phyloP scores from a whole-genome alignment of 768 basidiomycete genomes.

The Calvatia gigantea region DNA sequence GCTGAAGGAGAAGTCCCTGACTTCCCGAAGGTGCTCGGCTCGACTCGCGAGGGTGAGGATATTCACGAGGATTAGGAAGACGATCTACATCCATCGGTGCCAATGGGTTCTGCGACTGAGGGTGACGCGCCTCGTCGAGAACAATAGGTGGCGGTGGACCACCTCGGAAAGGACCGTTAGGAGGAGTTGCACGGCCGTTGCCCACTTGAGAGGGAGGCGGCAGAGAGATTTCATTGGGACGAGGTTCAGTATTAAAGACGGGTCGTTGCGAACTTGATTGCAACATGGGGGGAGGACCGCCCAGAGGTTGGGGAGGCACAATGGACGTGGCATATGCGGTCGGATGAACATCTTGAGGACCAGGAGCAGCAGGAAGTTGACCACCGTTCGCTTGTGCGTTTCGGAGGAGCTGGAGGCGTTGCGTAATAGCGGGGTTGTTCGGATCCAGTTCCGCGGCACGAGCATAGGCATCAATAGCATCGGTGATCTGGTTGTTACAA shows the following conservation, averaged over 20 bases:
- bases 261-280: slow-evolving; percentile 50
- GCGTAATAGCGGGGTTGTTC: slow-evolving; percentile 74
- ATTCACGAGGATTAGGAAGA: slow-evolving; percentile 53
- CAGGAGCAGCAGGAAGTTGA: slow-evolving; percentile 81
- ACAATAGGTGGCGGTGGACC: slow-evolving; percentile 82
- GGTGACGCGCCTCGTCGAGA: slow-evolving; percentile 70
- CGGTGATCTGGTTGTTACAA: slow-evolving; percentile 98
- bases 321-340: slow-evolving; percentile 86
- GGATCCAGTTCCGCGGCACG: slow-evolving; percentile 95
- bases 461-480: slow-evolving; percentile 98
- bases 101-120: slow-evolving; percentile 62
- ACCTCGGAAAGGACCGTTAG: slow-evolving; percentile 70
- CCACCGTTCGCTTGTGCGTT: slow-evolving; percentile 75
- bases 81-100: slow-evolving; percentile 80
- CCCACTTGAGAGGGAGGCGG: slow-evolving; percentile 57
- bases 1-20: slow-evolving; percentile 60
- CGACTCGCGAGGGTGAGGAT: slow-evolving; percentile 45
- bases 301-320: slow-evolving; percentile 65
- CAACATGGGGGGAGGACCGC: slow-evolving; percentile 64
- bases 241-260: slow-evolving; percentile 63
- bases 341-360: slow-evolving; percentile 94
- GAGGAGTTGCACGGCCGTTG: slow-evolving; percentile 41
- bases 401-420: slow-evolving; percentile 74
- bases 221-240: slow-evolving; percentile 53
- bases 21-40: slow-evolving; percentile 53